Conservation (phyloP, 805 yeast species). For the Teunomyces gatunensis region DNA sequence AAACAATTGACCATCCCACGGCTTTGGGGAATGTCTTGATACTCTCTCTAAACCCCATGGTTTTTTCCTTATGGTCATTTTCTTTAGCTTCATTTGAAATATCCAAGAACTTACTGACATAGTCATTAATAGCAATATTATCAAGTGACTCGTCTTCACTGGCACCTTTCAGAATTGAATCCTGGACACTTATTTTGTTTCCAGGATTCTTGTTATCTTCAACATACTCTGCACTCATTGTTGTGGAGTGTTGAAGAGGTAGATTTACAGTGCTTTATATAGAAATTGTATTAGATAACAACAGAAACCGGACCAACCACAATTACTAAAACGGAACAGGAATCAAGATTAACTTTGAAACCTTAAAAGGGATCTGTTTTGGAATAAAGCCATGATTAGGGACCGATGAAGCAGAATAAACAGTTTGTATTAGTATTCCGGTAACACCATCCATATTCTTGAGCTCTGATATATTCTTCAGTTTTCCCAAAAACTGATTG, state of each 20-base stretch:
- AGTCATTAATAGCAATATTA: slow-evolving; percentile 21
- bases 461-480: no score
- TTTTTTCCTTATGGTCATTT: slow-evolving; percentile 32
- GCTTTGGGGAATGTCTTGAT: slow-evolving; percentile 39
- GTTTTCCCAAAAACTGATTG: no score
- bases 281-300: not conserved
- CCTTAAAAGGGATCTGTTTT: no score
- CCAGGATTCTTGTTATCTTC: slow-evolving; percentile 18
- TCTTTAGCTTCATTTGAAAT: slow-evolving; percentile 36
- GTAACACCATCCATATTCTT: no score
- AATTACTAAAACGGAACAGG: no score
- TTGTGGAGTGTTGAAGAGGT: not conserved
- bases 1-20: slow-evolving; percentile 42
- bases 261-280: not conserved
- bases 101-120: slow-evolving; percentile 35
- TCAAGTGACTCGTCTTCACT: not conserved
- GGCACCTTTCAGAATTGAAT: not conserved
- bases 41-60: slow-evolving; percentile 35
- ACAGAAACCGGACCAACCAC: no score
- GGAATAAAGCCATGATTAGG: no score
- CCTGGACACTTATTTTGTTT: slow-evolving; percentile 4
- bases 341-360: no score
- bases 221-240: slow-evolving; percentile 14
- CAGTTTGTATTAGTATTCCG: no score
- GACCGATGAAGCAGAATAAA: no score